These are phyloP conservation scores for Albophoma yamanashiensis DNA, from an alignment of 2,329 filamentous ascomycete genomes.

Conservation along the genomic window DNA sequence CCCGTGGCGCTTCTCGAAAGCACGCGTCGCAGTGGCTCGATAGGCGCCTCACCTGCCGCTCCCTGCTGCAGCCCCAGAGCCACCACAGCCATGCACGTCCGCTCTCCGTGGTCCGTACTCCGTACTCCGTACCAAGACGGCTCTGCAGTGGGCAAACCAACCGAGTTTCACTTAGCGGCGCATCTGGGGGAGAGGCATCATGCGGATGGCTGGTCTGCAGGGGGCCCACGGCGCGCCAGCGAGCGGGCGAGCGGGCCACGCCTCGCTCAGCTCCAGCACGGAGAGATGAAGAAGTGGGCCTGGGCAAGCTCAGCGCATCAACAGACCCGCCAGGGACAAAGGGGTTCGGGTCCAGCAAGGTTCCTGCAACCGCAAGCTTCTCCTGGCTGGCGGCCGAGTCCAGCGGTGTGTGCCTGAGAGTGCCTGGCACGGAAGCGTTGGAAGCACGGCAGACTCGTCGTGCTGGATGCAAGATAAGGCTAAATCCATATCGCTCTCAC, in stretches of 20 bases:
- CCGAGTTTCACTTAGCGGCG: neutral
- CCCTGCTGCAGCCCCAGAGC: neutral
- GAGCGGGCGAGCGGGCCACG: neutral
- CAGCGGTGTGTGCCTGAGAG: neutral
- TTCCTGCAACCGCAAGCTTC: neutral
- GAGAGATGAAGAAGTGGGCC: neutral
- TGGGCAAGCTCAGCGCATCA: neutral
- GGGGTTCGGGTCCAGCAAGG: neutral
- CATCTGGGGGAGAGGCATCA: neutral
- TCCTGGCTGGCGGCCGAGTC: neutral
- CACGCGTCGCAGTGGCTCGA: neutral
- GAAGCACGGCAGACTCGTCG: neutral
- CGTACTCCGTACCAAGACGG: neutral
- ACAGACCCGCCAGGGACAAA: neutral
- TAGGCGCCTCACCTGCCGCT: neutral
- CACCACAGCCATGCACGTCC: neutral
- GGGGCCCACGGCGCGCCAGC: neutral
- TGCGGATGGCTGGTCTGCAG: neutral
- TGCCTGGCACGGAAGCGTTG: neutral
- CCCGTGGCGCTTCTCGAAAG: neutral
- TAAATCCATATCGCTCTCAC: neutral
- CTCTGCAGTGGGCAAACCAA: neutral
- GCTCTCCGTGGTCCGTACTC: neutral
- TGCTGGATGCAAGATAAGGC: neutral
- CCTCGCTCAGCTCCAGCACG: neutral